Evolutionary conservation across 441 rosid genomes (phyloP).

Genomic region (Syzygium malaccense): DNA sequence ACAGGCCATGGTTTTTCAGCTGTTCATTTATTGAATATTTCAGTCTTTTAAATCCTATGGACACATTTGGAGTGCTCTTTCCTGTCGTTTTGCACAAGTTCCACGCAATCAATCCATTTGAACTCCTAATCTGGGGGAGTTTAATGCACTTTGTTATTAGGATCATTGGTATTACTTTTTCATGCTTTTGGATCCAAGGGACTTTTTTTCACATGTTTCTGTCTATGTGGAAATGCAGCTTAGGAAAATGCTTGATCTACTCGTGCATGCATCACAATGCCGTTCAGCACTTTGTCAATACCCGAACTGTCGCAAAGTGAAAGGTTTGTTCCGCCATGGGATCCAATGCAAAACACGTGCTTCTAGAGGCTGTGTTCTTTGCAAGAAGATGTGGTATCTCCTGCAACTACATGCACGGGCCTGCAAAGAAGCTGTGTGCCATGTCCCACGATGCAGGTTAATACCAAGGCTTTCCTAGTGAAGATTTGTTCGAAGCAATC

Average conservation of each 20-base stretch:
- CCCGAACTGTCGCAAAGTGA: conserved; percentile 98
- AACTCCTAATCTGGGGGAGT: not conserved
- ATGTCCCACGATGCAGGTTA: conserved; percentile 99
- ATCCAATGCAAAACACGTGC: conserved; percentile 89
- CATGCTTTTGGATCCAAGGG: not conserved
- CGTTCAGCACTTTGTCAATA: conserved; percentile 87
- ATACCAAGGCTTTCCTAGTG: not conserved
- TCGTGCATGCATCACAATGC: conserved; percentile 97
- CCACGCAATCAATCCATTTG: not conserved
- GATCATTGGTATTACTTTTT: not conserved
- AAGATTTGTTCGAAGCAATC: not conserved
- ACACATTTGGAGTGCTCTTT: not conserved
- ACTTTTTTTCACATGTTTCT: not conserved
- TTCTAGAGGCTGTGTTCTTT: conserved; percentile 91
- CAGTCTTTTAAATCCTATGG: not conserved
- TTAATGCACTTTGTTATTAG: not conserved
- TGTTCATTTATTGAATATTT: not conserved
- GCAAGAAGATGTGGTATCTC: conserved; percentile 99
- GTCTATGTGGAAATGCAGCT: conserved; percentile 52
- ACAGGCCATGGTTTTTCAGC: not conserved
- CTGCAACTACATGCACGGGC: conserved; percentile 99
- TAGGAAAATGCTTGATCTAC: conserved; percentile 98
- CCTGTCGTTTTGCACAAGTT: not conserved
- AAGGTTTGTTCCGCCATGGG: conserved; percentile 96
- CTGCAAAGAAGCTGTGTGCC: conserved; percentile 94